These are phyloP conservation scores for Coffea humblotiana DNA, from an alignment of 305 asterid species.

Conservation along the genomic window DNA sequence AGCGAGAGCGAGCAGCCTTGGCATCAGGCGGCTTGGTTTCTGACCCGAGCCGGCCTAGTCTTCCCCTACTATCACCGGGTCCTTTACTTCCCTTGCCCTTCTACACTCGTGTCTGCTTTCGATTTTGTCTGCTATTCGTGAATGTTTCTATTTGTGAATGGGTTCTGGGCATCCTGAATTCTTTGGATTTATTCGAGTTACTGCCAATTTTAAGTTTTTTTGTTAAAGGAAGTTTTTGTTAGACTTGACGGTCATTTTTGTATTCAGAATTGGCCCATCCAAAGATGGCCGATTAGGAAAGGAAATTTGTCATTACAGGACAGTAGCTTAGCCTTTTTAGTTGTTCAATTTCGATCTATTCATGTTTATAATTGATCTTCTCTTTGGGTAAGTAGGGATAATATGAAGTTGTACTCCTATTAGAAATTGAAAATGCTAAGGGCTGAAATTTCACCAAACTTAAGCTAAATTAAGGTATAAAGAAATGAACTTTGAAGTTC, in stretches of 20 bases:
- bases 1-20: conserved; percentile 67
- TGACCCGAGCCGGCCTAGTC: conserved; percentile 19
- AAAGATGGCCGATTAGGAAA: background rate
- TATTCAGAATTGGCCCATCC: background rate
- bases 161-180: no score
- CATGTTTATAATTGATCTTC: background rate
- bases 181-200: no score
- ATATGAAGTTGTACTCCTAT: background rate
- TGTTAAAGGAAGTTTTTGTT: no score
- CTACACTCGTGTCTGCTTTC: background rate
- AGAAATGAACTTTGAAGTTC: background rate
- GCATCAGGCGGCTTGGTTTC: conserved; percentile 29
- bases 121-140: background rate
- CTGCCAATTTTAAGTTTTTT: no score
- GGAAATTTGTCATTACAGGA: no score
- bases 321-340: no score
- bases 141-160: no score
- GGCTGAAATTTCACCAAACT: background rate
- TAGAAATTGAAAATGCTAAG: background rate
- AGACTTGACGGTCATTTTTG: no score
- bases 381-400: background rate
- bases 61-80: conserved; percentile 44
- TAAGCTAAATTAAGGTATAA: background rate
- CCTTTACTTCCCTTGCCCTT: background rate
- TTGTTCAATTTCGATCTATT: background rate